Evolutionary conservation across 345 rosid species (phyloP).

Genomic region (Lepidium aucheri): DNA sequence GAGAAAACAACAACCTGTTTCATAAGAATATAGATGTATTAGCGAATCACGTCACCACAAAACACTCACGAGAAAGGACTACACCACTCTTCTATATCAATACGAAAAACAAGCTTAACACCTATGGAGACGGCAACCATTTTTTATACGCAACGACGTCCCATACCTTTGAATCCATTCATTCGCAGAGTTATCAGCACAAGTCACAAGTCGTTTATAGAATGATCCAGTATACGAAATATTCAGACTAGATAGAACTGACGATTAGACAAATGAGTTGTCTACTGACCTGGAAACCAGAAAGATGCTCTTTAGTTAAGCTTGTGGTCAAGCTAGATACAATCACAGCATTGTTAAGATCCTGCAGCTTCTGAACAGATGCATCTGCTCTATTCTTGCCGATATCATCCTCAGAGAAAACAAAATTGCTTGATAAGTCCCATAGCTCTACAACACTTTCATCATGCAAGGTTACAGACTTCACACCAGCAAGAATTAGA

Average conservation of each 20-base stretch:
- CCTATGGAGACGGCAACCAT: background rate
- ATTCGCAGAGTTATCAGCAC: background rate
- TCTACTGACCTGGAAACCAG: conserved; percentile 67
- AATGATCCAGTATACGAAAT: background rate
- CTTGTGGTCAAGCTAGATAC: conserved; percentile 61
- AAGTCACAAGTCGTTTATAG: background rate
- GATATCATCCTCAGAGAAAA: conserved; percentile 70
- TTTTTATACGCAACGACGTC: background rate
- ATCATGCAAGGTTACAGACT: conserved; percentile 95
- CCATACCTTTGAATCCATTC: background rate
- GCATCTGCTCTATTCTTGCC: conserved; percentile 96
- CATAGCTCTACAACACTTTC: conserved; percentile 73
- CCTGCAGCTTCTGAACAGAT: conserved; percentile 90
- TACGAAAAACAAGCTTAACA: background rate
- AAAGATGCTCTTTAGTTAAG: conserved; percentile 68
- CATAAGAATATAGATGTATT: conserved; percentile 10
- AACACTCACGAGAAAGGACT: background rate
- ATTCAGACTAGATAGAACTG: background rate
- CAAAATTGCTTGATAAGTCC: conserved; percentile 89
- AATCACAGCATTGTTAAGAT: conserved; percentile 81
- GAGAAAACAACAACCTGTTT: conserved; percentile 90
- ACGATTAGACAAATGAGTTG: background rate
- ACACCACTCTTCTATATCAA: background rate
- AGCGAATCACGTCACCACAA: conserved; percentile 4
- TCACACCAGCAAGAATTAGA: conserved; percentile 94